phyloP scores from a whole-genome alignment of 495 filamentous ascomycete genomes.

The Penicillium mononematosum region DNA sequence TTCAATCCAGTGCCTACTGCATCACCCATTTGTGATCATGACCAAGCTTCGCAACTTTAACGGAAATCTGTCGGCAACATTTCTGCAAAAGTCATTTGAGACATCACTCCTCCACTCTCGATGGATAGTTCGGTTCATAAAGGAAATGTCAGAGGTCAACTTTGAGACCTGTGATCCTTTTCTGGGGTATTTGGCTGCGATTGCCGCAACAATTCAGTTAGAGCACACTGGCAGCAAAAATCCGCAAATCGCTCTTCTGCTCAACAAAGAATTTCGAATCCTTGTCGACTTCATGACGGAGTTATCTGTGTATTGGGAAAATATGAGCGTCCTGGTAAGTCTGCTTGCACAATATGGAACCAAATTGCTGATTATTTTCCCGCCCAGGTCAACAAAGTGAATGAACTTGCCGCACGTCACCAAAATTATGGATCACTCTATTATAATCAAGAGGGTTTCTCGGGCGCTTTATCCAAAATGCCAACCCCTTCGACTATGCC shows the following conservation, averaged over 20 bases:
- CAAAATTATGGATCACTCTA: conserved; percentile 31
- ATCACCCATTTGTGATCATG: conserved; percentile 35
- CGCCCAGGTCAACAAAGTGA: conserved; percentile 17
- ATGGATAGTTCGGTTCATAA: conserved; percentile 33
- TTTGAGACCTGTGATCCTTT: conserved; percentile 27
- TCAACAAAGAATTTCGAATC: conserved; percentile 28
- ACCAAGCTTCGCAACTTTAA: conserved; percentile 30
- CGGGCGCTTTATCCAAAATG: conserved; percentile 28
- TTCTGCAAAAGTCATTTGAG: conserved; percentile 35
- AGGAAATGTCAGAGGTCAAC: conserved; percentile 27
- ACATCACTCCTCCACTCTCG: conserved; percentile 31
- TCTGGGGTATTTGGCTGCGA: conserved; percentile 30
- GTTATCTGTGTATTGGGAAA: conserved; percentile 25
- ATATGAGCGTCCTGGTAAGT: conserved; percentile 27
- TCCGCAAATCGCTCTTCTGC: conserved; percentile 24
- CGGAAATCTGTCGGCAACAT: conserved; percentile 30
- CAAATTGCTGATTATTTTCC: neutral
- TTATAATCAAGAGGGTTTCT: conserved; percentile 32
- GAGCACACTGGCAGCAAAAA: conserved; percentile 32
- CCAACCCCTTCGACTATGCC: conserved; percentile 31
- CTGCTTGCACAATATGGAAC: too few species aligned
- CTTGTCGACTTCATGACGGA: conserved; percentile 28
- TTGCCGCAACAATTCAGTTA: conserved; percentile 33
- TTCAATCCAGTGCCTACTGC: conserved; percentile 29
- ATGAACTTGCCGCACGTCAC: conserved; percentile 25